Conservation (phyloP, 1,139 yeast species). For the Saccharomyces hybrid region DNA sequence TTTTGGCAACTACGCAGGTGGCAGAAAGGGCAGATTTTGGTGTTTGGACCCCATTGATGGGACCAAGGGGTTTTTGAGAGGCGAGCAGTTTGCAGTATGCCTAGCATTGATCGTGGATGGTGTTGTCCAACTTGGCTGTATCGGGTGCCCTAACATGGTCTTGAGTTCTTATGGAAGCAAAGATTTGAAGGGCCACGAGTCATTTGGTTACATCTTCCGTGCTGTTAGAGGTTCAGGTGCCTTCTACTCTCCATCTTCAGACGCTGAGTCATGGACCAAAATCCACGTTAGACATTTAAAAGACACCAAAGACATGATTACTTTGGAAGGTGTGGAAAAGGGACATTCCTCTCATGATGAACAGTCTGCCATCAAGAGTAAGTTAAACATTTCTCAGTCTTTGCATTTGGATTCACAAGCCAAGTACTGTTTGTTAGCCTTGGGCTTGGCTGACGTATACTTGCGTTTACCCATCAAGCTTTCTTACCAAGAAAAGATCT, state of each 20-base stretch:
- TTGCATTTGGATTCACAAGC: constrained; percentile 89
- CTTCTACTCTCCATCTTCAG: constrained; percentile 44
- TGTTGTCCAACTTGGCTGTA: constrained; percentile 76
- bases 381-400: constrained; percentile 48
- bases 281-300: constrained; percentile 34
- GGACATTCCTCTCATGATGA: constrained; percentile 90
- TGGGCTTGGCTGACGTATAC: constrained; percentile 90
- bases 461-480: constrained; percentile 75
- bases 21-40: constrained; percentile 80
- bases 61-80: constrained; percentile 90
- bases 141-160: constrained; percentile 86
- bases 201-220: constrained; percentile 42
- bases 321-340: constrained; percentile 89
- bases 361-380: constrained; percentile 66
- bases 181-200: constrained; percentile 27
- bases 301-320: constrained; percentile 44
- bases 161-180: constrained; percentile 18
- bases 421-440: constrained; percentile 82
- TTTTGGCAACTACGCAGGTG: constrained; percentile 71
- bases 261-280: constrained; percentile 28
- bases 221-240: constrained; percentile 75
- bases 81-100: constrained; percentile 96
- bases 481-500: constrained; percentile 81
- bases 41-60: constrained; percentile 98
- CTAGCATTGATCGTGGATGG: constrained; percentile 84